Base-by-base conservation (phyloP, 805 yeast genomes). In the Starmerella potacharoeniae region DNA sequence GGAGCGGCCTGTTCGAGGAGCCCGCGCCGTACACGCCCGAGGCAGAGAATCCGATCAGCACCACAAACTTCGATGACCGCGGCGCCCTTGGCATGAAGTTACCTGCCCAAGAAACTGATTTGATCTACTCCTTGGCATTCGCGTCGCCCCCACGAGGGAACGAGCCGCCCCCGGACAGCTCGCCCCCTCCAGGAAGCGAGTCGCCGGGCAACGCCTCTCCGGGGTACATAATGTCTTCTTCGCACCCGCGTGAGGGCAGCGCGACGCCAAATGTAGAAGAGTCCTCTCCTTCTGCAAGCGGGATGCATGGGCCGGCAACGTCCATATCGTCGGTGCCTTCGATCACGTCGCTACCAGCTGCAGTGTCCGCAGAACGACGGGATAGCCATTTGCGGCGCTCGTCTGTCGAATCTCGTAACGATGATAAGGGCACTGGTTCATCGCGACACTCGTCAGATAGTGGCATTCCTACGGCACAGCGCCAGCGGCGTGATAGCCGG, bases 41-140 rank as follows among this genome's bases (percentile, higher is more conserved):
- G 11, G 71, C 79, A 8, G 86, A 82, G 6, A 77, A 87, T 62
- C 95, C 96, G 0, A 95, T 86, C 63, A 82, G 82, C 49, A 90
- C 97, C 0, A 95, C 88, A 52, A 91, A 93, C 65, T 93, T 91
- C 69, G 98, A 93, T 63, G 62, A 77, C 5, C 78, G 98, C 63
- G 98, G 98, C 4, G 97, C 96, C 0, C 81, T 77, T 6, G 55
- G 45, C 1, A 13, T 52, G 40, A 41, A 51, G 31, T 53, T 58
- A 8, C 61, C 61, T 1, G 41, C 55, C 2, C 57, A 58, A 28
- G 59, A 58, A 11, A 45, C 59, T 5, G 55, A 58, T 35, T 46
- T 58, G 37, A 46, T 58, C 14, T 58, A 34, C 30, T 47, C 57
- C 6, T 43, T 47, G 37, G 37, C 48, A 10, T 44, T n/a, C 5